Evolutionary conservation across 1,284 basidiomycete genomes (phyloP), one percentile per base, ranked within the genome.

Genomic region (Cryptococcus jaspeensis): DNA sequence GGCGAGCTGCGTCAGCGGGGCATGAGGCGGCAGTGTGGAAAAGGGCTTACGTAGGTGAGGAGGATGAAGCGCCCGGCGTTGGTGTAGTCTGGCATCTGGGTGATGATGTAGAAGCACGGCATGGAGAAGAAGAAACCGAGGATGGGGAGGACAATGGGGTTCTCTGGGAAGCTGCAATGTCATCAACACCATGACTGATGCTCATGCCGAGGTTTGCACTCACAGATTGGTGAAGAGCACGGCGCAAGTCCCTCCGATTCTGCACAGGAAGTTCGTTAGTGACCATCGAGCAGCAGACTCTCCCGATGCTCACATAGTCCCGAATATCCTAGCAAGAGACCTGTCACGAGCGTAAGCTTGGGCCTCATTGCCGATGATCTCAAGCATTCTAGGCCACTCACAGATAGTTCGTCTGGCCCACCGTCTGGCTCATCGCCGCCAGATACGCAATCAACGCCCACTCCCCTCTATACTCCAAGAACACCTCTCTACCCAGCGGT

Each of bases 381-480:
- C 39, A 12, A 28, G 20, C 39, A 41, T n/a, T n/a, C n/a, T n/a
- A 13, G 85, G 1, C 87, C 63, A 53, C 88, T 85, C 18, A 75
- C 72, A 93, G 73, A 67, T 84, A 87, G 70, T 94, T 93, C 2
- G 91, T 94, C 85, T 92, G 73, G 5, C 70, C 63, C 1, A 95
- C 87, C 1, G 90, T 92, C 0, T 90, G 91, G 37, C 88, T 91
- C 72, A 94, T 88, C 6, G 93, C 90, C 15, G 90, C 86, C 66
- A 95, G 91, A 74, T 87, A 92, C 43, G 91, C 92, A 52, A 98
- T 90, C 66, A 98, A 78, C 1, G 92, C 92, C 94, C 94, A 98
- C 74, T 97, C 92, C 40, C 92, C 92, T 67, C 87, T 83, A 68
- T 87, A 93, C 53, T 72, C 83, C 36, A 90, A 80, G 70, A 96